Percentiles rank a stretch among this genome's conserved stretches.
Conservation (phyloP, 257 asterid species). For the Thymus quinquecostatus region DNA sequence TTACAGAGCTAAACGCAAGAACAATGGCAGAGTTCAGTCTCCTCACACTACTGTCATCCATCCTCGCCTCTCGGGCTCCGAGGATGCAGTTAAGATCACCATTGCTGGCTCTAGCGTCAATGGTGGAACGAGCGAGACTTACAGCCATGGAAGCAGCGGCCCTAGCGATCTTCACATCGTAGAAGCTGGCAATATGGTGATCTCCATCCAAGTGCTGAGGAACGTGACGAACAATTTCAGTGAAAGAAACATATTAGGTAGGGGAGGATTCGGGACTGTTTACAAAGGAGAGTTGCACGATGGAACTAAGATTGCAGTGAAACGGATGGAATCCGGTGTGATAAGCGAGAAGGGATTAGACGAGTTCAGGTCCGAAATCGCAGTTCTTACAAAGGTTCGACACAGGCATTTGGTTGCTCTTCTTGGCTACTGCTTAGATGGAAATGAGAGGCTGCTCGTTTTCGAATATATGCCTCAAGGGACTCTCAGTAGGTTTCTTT, state of each 20-base stretch:
- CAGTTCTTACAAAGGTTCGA: constrained; percentile 85
- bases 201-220: constrained; percentile 71
- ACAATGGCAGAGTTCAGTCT: constrained; percentile 45
- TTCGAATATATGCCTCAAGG: constrained; percentile 95
- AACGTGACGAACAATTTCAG: constrained; percentile 70
- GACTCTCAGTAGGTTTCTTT: constrained; percentile 69
- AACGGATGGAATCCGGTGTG: constrained; percentile 89
- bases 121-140: constrained; percentile 60
- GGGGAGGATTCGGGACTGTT: constrained; percentile 90
- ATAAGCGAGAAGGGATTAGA: constrained; percentile 76
- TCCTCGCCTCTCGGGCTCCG: constrained; percentile 78
- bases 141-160: constrained; percentile 63
- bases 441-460: constrained; percentile 73
- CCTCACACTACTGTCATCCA: constrained; percentile 65
- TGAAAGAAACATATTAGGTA: constrained; percentile 64
- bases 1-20: constrained; percentile 48
- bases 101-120: constrained; percentile 55
- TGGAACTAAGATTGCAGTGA: constrained; percentile 79
- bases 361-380: constrained; percentile 84
- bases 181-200: constrained; percentile 74
- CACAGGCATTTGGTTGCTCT: constrained; percentile 90
- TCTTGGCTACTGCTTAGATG: constrained; percentile 80
- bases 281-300: constrained; percentile 86
- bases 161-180: constrained; percentile 65
- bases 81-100: constrained; percentile 74